Percentiles rank a stretch among this genome's conserved stretches.
Conservation (phyloP, 2,329 filamentous ascomycete genomes). For the Fusarium sarcochroum region DNA sequence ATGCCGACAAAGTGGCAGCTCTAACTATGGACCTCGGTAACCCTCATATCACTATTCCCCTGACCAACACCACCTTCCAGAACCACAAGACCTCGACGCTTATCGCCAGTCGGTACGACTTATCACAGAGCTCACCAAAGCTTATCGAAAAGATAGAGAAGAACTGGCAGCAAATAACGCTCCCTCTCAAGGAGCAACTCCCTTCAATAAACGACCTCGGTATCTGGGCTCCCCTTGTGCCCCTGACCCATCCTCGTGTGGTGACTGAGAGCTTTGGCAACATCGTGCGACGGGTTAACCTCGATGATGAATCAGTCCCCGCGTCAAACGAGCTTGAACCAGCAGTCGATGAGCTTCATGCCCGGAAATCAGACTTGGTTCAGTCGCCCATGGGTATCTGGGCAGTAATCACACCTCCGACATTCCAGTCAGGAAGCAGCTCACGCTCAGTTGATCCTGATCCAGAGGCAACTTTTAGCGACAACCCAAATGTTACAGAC, state of each 20-base stretch:
- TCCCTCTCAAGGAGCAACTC: conserved; percentile 42
- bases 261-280: conserved; percentile 81
- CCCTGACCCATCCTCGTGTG: conserved; percentile 72
- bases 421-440: conserved; percentile 34
- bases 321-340: conserved; percentile 81
- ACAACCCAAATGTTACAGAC: conserved; percentile 38
- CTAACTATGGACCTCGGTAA: conserved; percentile 59
- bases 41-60: conserved; percentile 68
- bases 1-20: conserved; percentile 56
- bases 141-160: conserved; percentile 54
- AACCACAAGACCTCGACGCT: conserved; percentile 76
- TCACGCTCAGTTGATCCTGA: conserved; percentile 29
- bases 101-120: conserved; percentile 54
- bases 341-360: conserved; percentile 72
- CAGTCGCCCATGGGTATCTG: conserved; percentile 74
- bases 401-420: conserved; percentile 75
- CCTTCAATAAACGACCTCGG: conserved; percentile 44
- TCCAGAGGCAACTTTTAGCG: conserved; percentile 40
- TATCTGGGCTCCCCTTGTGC: conserved; percentile 66
- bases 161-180: conserved; percentile 56
- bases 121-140: conserved; percentile 37
- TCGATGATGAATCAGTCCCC: conserved; percentile 63
- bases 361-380: conserved; percentile 50
- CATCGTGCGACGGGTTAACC: conserved; percentile 76
- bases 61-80: conserved; percentile 84